Evolutionary conservation across 257 asterid genomes (phyloP).

Genomic region (Solanum chmielewskii): DNA sequence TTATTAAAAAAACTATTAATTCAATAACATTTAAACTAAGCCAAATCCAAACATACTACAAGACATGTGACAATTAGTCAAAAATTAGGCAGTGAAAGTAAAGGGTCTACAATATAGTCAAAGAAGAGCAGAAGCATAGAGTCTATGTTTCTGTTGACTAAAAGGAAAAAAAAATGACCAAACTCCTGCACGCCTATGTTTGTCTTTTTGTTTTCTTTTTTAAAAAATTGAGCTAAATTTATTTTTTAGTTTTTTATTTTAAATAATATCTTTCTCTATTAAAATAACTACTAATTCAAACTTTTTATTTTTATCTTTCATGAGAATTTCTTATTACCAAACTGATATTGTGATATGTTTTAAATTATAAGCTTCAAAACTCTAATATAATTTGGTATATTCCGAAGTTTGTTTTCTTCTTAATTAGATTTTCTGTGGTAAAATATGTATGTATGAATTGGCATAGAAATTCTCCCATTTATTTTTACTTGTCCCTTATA

Average conservation of each 20-base stretch:
- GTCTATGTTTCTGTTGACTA: background rate
- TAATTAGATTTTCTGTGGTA: background rate
- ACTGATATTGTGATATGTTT: background rate
- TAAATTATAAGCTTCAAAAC: background rate
- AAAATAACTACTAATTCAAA: background rate
- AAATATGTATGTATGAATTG: background rate
- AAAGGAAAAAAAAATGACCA: background rate
- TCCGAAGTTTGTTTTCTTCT: background rate
- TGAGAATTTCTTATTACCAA: background rate
- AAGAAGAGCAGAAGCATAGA: background rate
- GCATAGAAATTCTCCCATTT: background rate
- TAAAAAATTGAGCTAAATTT: background rate
- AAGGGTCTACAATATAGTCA: background rate
- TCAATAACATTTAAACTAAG: background rate
- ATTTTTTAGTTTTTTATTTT: no score
- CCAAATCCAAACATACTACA: background rate
- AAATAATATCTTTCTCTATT: background rate
- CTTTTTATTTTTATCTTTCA: background rate
- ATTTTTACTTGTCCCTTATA: background rate
- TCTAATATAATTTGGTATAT: background rate
- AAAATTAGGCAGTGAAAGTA: background rate
- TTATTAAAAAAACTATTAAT: no score
- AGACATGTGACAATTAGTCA: background rate
- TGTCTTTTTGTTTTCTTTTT: background rate
- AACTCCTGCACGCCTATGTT: constrained; percentile 37